A percentile compares a stretch with the other conserved stretches of the same genome.
phyloP scores from a whole-genome alignment of 2,329 filamentous ascomycete genomes.

The Escovopsis sp. region DNA sequence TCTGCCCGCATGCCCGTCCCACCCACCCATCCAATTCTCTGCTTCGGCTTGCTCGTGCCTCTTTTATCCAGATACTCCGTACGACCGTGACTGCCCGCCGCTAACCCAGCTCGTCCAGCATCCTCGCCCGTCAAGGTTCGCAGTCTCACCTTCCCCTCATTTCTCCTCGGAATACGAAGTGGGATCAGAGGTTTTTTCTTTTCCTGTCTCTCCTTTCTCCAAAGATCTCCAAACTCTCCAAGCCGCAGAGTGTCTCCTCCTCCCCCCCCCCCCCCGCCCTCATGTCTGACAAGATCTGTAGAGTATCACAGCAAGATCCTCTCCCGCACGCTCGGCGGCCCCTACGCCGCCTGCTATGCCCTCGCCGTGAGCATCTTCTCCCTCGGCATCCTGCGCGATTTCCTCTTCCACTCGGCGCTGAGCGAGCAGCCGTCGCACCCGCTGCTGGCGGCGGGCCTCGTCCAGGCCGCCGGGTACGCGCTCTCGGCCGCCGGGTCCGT shows the following conservation, averaged over 20 bases:
- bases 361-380: conserved; percentile 83
- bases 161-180: too few relatives aligned
- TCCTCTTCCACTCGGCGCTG: conserved; percentile 73
- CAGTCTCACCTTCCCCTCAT: too few relatives aligned
- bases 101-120: conserved; percentile 43
- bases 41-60: too few relatives aligned
- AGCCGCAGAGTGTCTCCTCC: too few relatives aligned
- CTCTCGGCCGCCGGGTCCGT: conserved; percentile 65
- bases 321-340: conserved; percentile 72
- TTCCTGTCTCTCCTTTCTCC: too few relatives aligned
- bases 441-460: conserved; percentile 43
- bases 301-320: conserved; percentile 87
- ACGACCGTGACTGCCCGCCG: too few relatives aligned
- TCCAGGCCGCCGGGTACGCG: conserved; percentile 49
- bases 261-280: too few relatives aligned
- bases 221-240: too few relatives aligned
- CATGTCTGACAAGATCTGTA: conserved; percentile 18
- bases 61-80: too few relatives aligned
- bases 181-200: too few relatives aligned
- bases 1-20: conserved; percentile 10
- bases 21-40: conserved; percentile 17
- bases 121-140: conserved; percentile 66
- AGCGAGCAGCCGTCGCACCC: conserved; percentile 61
- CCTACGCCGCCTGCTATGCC: conserved; percentile 71
- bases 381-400: conserved; percentile 77